Conservation (phyloP, 75 land plant species). For the Cunninghamia lanceolata region DNA sequence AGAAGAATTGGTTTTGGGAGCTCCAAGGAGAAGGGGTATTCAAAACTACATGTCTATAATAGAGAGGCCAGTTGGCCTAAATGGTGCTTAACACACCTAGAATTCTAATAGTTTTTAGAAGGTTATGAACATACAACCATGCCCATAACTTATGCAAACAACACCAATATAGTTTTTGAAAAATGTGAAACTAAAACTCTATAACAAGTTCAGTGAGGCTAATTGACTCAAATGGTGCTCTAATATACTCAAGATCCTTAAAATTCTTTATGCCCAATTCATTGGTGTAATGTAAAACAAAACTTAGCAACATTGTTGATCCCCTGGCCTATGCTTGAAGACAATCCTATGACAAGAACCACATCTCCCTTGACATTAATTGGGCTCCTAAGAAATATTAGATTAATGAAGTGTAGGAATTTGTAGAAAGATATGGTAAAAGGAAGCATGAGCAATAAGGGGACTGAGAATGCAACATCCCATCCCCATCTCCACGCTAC, state of each 20-base stretch:
- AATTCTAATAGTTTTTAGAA: too few relatives aligned
- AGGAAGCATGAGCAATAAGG: not conserved
- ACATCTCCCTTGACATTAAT: conserved; percentile 34
- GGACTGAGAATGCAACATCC: not conserved
- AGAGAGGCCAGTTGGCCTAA: too few relatives aligned
- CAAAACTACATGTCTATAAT: too few relatives aligned
- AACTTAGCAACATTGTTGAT: too few relatives aligned
- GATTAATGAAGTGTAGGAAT: not conserved
- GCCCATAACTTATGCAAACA: not conserved
- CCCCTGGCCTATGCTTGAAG: conserved; percentile 66
- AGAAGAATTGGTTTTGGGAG: too few relatives aligned
- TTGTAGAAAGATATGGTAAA: not conserved
- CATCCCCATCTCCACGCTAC: not conserved
- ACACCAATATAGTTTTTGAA: not conserved
- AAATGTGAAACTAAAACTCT: not conserved
- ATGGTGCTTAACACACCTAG: too few relatives aligned
- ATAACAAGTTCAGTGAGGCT: not conserved
- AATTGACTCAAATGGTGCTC: too few relatives aligned
- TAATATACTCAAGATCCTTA: too few relatives aligned
- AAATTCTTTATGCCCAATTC: too few relatives aligned
- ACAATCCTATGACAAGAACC: conserved; percentile 75
- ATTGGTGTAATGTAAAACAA: too few relatives aligned
- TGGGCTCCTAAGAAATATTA: not conserved
- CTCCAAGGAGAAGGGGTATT: too few relatives aligned
- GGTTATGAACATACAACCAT: not conserved